Evolutionary conservation across 108 stramenopile genomes (phyloP).

Genomic region (Fragilariopsis cylindrus): DNA sequence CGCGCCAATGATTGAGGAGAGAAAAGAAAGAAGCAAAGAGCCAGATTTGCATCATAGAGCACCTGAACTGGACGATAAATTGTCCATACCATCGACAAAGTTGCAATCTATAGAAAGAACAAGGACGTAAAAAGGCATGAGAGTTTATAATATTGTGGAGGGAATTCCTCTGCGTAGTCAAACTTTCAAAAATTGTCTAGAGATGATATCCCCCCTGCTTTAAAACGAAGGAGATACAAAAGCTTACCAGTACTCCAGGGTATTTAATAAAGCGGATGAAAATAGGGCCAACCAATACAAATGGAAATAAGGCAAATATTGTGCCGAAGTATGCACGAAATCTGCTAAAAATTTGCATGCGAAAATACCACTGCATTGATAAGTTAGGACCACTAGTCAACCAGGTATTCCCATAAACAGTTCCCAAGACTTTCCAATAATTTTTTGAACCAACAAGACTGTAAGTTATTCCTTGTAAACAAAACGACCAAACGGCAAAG

Average conservation of each 20-base stretch:
- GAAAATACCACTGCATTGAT: slow-evolving; percentile 80
- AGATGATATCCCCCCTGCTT: too few relatives aligned
- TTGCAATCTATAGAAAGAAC: slow-evolving; percentile 33
- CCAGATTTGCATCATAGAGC: slow-evolving; percentile 60
- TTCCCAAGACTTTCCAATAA: slow-evolving; percentile 35
- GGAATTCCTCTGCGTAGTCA: too few relatives aligned
- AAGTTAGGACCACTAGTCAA: slow-evolving; percentile 51
- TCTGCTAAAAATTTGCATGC: slow-evolving; percentile 78
- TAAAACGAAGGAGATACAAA: neutral
- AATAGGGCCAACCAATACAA: slow-evolving; percentile 58
- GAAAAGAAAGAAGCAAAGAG: slow-evolving; percentile 47
- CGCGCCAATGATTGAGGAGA: slow-evolving; percentile 61
- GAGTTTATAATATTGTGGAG: too few relatives aligned
- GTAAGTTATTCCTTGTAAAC: slow-evolving; percentile 35
- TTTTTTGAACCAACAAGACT: slow-evolving; percentile 31
- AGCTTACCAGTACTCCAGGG: slow-evolving; percentile 64
- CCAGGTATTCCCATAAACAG: slow-evolving; percentile 43
- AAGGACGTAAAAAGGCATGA: neutral
- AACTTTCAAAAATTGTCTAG: too few relatives aligned
- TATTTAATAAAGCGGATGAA: slow-evolving; percentile 59
- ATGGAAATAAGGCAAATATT: slow-evolving; percentile 53
- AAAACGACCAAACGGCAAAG: slow-evolving; percentile 29
- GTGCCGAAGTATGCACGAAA: slow-evolving; percentile 67
- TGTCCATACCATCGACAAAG: slow-evolving; percentile 53
- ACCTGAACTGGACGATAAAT: slow-evolving; percentile 65